Conservation (phyloP, 192 early-diverging fungal species). For the Entrophospora sp. region DNA sequence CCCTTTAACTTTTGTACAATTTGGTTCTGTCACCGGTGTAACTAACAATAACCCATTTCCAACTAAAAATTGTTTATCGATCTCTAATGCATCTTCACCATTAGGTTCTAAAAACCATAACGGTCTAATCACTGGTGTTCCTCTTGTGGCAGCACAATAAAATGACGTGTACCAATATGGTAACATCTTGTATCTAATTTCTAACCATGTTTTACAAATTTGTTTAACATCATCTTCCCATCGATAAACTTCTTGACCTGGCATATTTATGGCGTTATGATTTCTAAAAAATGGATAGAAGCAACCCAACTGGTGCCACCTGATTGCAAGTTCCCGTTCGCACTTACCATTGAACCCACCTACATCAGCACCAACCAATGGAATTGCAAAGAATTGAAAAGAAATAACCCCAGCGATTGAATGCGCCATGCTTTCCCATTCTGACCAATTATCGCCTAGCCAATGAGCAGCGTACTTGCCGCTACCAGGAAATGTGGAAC, state of each 20-base stretch:
- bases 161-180: conserved; percentile 56
- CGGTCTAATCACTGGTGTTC: conserved; percentile 47
- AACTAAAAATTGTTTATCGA: conserved; percentile 53
- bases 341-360: conserved; percentile 57
- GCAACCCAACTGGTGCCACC: conserved; percentile 57
- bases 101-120: conserved; percentile 45
- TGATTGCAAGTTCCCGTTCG: conserved; percentile 52
- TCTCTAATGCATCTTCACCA: conserved; percentile 23
- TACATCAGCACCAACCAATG: conserved; percentile 61
- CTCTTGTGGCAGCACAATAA: conserved; percentile 36
- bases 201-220: conserved; percentile 40
- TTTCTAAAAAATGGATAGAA: conserved; percentile 57
- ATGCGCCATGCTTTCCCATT: conserved; percentile 46
- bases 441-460: conserved; percentile 55
- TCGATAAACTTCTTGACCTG: conserved; percentile 52
- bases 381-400: conserved; percentile 65
- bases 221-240: conserved; percentile 51
- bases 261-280: conserved; percentile 45
- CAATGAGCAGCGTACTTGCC: conserved; percentile 45
- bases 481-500: conserved; percentile 56
- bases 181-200: conserved; percentile 48
- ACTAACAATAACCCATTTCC: conserved; percentile 50
- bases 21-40: conserved; percentile 45
- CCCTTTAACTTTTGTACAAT: conserved; percentile 41
- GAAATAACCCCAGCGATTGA: conserved; percentile 54